Percentiles rank a stretch among this genome's conserved stretches.
Conservation (phyloP, 1,284 basidiomycete genomes). For the Mycosarcoma mackinlayi region DNA sequence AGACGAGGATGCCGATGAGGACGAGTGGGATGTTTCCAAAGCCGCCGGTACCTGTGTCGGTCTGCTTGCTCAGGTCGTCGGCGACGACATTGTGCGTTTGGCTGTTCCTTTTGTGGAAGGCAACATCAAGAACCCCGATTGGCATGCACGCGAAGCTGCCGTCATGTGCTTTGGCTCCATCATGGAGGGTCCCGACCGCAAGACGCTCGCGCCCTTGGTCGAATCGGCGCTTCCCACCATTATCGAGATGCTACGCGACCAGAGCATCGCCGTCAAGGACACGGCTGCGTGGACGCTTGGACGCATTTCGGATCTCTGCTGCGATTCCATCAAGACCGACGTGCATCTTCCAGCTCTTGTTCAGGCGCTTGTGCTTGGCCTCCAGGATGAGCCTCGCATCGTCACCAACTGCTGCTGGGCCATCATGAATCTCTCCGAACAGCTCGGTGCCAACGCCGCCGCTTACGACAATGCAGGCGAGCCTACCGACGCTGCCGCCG, state of each 20-base stretch:
- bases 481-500: slow-evolving; percentile 69
- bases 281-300: slow-evolving; percentile 98
- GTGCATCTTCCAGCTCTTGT: slow-evolving; percentile 87
- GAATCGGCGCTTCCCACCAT: slow-evolving; percentile 92
- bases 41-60: slow-evolving; percentile 93
- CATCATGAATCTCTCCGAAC: slow-evolving; percentile 82
- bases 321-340: slow-evolving; percentile 87
- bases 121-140: slow-evolving; percentile 88
- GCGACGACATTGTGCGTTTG: slow-evolving; percentile 87
- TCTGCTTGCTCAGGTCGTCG: slow-evolving; percentile 88
- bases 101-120: slow-evolving; percentile 98
- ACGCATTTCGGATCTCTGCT: slow-evolving; percentile 90
- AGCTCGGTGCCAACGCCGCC: slow-evolving; percentile 56
- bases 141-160: slow-evolving; percentile 95
- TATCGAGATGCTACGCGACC: slow-evolving; percentile 93
- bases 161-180: slow-evolving; percentile 99
- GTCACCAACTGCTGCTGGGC: slow-evolving; percentile 96
- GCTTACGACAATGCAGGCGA: slow-evolving; percentile 72
- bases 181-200: slow-evolving; percentile 91
- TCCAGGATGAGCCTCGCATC: slow-evolving; percentile 86
- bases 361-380: slow-evolving; percentile 82
- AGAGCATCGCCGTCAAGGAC: slow-evolving; percentile 89
- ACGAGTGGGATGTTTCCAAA: slow-evolving; percentile 99
- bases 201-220: slow-evolving; percentile 87
- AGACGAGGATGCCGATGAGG: slow-evolving; percentile 96